phyloP scores from a whole-genome alignment of 2,329 filamentous ascomycete species.

The Aspergillus intermedius region DNA sequence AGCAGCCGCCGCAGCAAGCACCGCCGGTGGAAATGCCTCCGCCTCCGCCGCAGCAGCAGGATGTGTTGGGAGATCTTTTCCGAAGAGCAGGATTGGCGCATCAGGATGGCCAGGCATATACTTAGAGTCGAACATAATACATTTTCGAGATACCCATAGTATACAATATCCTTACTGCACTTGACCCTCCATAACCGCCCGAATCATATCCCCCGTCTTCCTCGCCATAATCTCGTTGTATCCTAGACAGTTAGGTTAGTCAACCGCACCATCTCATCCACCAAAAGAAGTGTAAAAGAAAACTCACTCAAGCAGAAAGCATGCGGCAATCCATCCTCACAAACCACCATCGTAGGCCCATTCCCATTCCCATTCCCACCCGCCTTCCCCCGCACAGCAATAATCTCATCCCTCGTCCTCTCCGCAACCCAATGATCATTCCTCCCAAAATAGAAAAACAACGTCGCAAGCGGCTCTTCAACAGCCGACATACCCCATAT shows the following conservation, averaged over 20 bases:
- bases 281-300: constrained; percentile 8
- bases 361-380: constrained; percentile 16
- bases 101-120: constrained; percentile 15
- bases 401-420: constrained; percentile 50
- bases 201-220: constrained; percentile 45
- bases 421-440: constrained; percentile 59
- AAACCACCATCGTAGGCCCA: constrained; percentile 50
- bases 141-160: constrained; percentile 17
- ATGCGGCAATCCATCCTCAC: constrained; percentile 51
- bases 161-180: neutral
- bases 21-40: constrained; percentile 6
- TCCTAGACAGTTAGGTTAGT: constrained; percentile 17
- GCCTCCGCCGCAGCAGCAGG: constrained; percentile 17
- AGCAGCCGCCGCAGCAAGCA: constrained; percentile 14
- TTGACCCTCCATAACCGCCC: constrained; percentile 28
- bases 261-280: neutral
- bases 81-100: constrained; percentile 36
- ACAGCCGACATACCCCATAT: constrained; percentile 48
- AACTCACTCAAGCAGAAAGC: constrained; percentile 52
- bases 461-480: constrained; percentile 33
- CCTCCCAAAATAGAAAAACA: constrained; percentile 55
- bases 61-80: constrained; percentile 39
- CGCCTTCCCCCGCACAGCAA: constrained; percentile 36
- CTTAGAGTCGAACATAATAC: constrained; percentile 2
- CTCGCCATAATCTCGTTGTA: constrained; percentile 45